Evolutionary conservation across 2,329 filamentous ascomycete genomes (phyloP).

Genomic region (Ceratocystis colombiana): DNA sequence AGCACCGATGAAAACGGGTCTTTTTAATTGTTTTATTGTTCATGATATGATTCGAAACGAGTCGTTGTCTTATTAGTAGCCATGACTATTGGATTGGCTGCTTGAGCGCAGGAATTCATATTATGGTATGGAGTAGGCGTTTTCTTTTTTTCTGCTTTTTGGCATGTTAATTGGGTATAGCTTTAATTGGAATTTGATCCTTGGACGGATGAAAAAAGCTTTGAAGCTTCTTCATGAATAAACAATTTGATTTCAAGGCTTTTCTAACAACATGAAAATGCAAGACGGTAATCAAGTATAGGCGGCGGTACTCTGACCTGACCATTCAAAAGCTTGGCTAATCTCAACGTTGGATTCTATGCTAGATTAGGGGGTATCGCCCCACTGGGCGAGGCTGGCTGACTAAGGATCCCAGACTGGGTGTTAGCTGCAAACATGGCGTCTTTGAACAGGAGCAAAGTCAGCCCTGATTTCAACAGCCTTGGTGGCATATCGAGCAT

Average conservation of each 20-base stretch:
- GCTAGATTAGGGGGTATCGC: background rate
- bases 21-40: background rate
- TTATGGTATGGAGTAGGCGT: conserved; percentile 7
- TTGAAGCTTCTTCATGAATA: background rate
- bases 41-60: background rate
- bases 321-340: background rate
- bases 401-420: conserved; percentile 20
- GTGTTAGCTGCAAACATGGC: background rate
- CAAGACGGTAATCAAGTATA: no score
- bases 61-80: background rate
- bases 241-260: background rate
- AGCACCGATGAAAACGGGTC: background rate
- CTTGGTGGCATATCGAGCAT: conserved; percentile 18
- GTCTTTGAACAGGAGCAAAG: background rate
- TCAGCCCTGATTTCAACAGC: conserved; percentile 23
- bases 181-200: conserved; percentile 4
- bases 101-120: background rate
- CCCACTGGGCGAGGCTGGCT: conserved; percentile 1
- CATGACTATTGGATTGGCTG: background rate
- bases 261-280: background rate
- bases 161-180: conserved; percentile 6
- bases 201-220: background rate
- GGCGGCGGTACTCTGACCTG: no score
- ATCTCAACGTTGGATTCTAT: background rate
- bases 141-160: conserved; percentile 1